Evolutionary conservation across 1,284 basidiomycete genomes (phyloP).

Genomic region (Filobasidium uniguttulatum): DNA sequence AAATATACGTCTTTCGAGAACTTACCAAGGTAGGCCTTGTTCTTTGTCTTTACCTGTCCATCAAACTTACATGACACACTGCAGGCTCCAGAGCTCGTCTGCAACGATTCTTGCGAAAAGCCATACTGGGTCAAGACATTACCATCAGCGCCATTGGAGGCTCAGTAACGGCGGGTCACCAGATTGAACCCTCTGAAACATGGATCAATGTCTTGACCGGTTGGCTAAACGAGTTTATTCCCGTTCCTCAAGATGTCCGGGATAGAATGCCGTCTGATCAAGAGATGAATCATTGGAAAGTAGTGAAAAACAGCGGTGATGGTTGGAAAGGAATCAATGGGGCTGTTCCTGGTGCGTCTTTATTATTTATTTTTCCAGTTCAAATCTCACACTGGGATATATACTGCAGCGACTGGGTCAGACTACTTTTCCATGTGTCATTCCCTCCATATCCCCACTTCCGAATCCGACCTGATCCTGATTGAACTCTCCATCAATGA

Average conservation of each 20-base stretch:
- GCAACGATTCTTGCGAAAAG: constrained; percentile 23
- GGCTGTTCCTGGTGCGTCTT: constrained; percentile 26
- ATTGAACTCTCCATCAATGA: constrained; percentile 36
- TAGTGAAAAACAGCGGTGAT: not conserved
- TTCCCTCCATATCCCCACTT: constrained; percentile 27
- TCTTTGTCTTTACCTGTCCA: no score
- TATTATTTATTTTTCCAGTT: not conserved
- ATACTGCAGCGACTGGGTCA: constrained; percentile 28
- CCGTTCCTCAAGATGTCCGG: constrained; percentile 5
- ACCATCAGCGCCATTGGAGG: constrained; percentile 30
- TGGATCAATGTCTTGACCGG: constrained; percentile 28
- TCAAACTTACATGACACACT: no score
- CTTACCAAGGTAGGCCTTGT: constrained; percentile 9
- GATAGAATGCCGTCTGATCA: no score
- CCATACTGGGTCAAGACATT: constrained; percentile 26
- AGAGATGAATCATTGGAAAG: not conserved
- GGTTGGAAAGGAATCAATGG: constrained; percentile 23
- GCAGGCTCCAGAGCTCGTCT: constrained; percentile 11
- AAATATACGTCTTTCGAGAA: constrained; percentile 6
- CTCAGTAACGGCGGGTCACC: constrained; percentile 34
- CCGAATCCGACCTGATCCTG: constrained; percentile 27
- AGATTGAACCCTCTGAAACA: constrained; percentile 23
- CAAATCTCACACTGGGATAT: not conserved
- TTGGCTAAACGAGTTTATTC: constrained; percentile 25
- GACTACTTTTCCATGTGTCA: constrained; percentile 37